Conservation (phyloP, 495 filamentous ascomycete species). For the Aspergillus ostianus region DNA sequence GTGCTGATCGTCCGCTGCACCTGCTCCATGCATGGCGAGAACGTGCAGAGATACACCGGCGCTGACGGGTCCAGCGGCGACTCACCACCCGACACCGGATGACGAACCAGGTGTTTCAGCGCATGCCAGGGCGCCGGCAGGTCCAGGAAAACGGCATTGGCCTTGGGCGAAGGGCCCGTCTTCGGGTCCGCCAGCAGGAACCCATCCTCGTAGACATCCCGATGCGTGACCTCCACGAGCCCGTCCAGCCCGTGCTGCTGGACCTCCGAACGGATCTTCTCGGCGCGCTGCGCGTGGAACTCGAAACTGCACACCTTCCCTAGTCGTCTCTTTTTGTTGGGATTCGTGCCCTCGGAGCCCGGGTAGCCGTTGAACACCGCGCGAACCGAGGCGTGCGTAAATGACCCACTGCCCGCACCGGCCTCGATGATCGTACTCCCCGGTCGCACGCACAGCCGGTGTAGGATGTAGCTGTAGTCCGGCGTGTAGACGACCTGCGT, state of each 20-base stretch:
- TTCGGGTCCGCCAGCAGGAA: constrained; percentile 60
- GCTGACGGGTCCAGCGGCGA: constrained; percentile 69
- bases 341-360: constrained; percentile 21
- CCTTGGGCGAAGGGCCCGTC: constrained; percentile 56
- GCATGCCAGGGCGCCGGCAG: constrained; percentile 92
- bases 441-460: constrained; percentile 77
- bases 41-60: constrained; percentile 79
- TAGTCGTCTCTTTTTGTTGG: constrained; percentile 29
- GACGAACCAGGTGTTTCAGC: constrained; percentile 75
- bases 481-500: constrained; percentile 98
- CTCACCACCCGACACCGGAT: constrained; percentile 33
- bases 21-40: constrained; percentile 96
- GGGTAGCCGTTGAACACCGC: constrained; percentile 86
- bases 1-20: constrained; percentile 76
- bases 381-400: constrained; percentile 85
- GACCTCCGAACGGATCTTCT: constrained; percentile 72
- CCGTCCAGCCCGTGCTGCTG: constrained; percentile 66
- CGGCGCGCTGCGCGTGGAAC: constrained; percentile 76
- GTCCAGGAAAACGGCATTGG: constrained; percentile 85
- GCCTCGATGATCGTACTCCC: constrained; percentile 86
- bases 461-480: constrained; percentile 93
- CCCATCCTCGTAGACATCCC: constrained; percentile 87
- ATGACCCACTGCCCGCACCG: constrained; percentile 90
- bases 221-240: constrained; percentile 78
- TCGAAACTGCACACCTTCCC: constrained; percentile 94